Evolutionary conservation across 352 stramenopile species (phyloP), one percentile per base, ranked within the genome.

Genomic region (Halophytophthora batemanensis): DNA sequence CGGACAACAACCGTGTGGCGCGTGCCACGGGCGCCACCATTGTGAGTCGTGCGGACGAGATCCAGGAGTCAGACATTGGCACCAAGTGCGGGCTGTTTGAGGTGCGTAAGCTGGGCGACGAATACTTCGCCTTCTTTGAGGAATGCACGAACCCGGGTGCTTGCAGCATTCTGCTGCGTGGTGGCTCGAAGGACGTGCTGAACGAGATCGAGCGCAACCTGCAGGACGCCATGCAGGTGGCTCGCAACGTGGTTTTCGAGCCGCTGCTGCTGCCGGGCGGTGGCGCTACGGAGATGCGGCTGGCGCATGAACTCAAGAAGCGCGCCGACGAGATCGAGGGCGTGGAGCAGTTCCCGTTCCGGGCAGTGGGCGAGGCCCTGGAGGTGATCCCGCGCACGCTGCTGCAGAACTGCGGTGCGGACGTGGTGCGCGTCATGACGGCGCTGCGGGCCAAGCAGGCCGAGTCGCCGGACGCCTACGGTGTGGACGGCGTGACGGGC

Each of bases 171-270:
- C 68, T 99, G 29, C 83, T 99, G 21, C 87, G 98, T 43, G 98
- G 98, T 48, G 98, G 96, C 40, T 98, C 86, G 69, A 99, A 99
- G 75, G 97, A 99, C 77, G 97, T 99, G 21, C 83, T 99, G 40
- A 99, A 99, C 81, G 98, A 99, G 82, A 90, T 99, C 52, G 98
- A 99, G 78, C 84, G 98, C 54, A 99, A 99, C 73, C 79, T 99
- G 23, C 90, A 98, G 61, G 98, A 99, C 82, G 97, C 97, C 41
- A 99, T 99, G 96, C 96, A 99, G 76, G 97, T 99, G 31, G 97
- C 98, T 25, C 88, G 97, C 34, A 99, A 99, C 74, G 94, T 99
- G 5, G 94, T 99, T 37, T 98, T 99, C 56, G 96, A 99, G 78
- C 95, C 96, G 31, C 83, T 96, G 53, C 77, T 99, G 34, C 76